Conservation (phyloP, 1,139 yeast genomes). For the Diutina scorzettiae region DNA sequence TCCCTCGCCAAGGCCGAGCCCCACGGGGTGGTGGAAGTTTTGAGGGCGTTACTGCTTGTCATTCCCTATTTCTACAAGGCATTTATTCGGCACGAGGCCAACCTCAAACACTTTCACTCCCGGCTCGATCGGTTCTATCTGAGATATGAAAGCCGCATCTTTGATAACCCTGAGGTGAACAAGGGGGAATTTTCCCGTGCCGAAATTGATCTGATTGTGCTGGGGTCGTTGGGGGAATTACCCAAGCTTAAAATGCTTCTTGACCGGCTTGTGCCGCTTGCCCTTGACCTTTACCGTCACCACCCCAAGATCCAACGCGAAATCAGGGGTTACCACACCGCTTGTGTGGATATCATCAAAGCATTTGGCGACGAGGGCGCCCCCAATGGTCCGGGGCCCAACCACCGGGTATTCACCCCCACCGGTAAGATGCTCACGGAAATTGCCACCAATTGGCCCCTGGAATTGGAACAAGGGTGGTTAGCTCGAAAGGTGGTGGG, state of each 20-base stretch:
- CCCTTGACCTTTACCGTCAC: constrained; percentile 8
- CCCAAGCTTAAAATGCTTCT: constrained; percentile 59
- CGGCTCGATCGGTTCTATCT: constrained; percentile 37
- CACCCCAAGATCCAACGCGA: constrained; percentile 11
- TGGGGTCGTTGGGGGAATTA: constrained; percentile 55
- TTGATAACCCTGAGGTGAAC: constrained; percentile 25
- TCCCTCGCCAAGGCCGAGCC: constrained; percentile 56
- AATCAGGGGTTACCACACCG: constrained; percentile 32
- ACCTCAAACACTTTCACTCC: constrained; percentile 20
- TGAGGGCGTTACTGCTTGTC: constrained; percentile 68
- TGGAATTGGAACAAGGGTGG: constrained; percentile 83
- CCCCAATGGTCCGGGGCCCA: constrained; percentile 11
- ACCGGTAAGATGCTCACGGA: constrained; percentile 83
- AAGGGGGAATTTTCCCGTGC: constrained; percentile 35
- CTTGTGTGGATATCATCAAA: constrained; percentile 57
- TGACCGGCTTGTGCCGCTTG: constrained; percentile 24
- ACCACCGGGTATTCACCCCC: constrained; percentile 65
- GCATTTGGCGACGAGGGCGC: constrained; percentile 56
- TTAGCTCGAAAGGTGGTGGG: constrained; percentile 73
- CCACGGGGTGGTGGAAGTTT: constrained; percentile 58
- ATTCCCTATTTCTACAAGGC: constrained; percentile 89
- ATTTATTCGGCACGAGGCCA: constrained; percentile 88
- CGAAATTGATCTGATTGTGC: constrained; percentile 48
- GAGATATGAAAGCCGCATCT: constrained; percentile 22
- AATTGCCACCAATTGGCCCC: constrained; percentile 78